phyloP scores from a whole-genome alignment of 1,284 basidiomycete species.

The Melampsora larici-populina region DNA sequence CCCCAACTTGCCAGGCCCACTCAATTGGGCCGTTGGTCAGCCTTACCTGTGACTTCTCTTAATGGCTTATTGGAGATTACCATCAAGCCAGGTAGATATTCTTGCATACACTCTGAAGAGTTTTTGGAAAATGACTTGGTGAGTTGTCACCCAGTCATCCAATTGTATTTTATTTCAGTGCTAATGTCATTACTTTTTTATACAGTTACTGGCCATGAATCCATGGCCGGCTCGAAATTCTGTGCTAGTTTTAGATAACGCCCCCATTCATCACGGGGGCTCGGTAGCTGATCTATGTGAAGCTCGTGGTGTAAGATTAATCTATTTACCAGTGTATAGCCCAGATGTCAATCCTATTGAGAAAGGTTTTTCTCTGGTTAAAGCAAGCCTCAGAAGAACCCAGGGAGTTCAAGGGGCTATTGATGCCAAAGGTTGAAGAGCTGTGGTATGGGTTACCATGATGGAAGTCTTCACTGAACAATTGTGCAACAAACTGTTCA shows the following conservation, averaged over 20 bases:
- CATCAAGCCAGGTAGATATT: no score
- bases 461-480: conserved; percentile 2
- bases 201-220: conserved; percentile 7
- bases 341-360: conserved; percentile 23
- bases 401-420: not conserved
- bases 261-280: not conserved
- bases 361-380: conserved; percentile 17
- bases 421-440: not conserved
- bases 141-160: no score
- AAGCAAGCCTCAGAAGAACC: not conserved
- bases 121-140: no score
- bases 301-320: not conserved
- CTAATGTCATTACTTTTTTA: no score
- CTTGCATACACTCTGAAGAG: no score
- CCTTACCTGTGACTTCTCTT: not conserved
- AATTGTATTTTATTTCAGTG: no score
- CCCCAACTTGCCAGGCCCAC: no score
- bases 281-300: no score
- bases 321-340: conserved; percentile 9
- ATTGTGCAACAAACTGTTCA: not conserved
- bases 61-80: not conserved
- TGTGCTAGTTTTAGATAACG: conserved; percentile 10
- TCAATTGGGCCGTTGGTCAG: not conserved
- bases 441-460: no score
- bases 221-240: conserved; percentile 5